phyloP scores from a whole-genome alignment of 257 asterid species.

The Salvia miltiorrhiza region DNA sequence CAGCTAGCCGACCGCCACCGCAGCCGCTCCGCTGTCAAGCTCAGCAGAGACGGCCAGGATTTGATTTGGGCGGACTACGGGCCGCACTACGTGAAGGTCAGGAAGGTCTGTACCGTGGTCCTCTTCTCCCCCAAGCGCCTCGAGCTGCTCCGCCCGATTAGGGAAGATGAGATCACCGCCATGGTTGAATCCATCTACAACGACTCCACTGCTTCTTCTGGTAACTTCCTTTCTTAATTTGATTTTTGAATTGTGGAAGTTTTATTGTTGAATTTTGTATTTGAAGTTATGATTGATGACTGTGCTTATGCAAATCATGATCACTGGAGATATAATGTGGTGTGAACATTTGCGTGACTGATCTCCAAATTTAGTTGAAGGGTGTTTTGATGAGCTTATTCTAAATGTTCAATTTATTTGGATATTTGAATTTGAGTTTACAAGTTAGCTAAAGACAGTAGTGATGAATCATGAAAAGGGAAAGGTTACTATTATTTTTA shows the following conservation, averaged over 20 bases:
- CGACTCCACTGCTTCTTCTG: constrained; percentile 47
- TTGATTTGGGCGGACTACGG: constrained; percentile 85
- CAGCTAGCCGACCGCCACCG: constrained; percentile 78
- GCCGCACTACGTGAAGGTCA: constrained; percentile 74
- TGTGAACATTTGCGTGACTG: too few relatives aligned
- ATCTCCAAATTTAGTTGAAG: too few relatives aligned
- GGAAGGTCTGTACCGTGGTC: constrained; percentile 73
- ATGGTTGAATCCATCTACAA: constrained; percentile 65
- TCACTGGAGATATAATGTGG: too few relatives aligned
- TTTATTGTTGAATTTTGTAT: not conserved
- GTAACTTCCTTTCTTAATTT: constrained; percentile 12
- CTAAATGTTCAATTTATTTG: too few relatives aligned
- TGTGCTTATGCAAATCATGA: not conserved
- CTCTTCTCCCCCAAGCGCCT: constrained; percentile 67
- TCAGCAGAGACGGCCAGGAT: constrained; percentile 70
- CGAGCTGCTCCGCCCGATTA: constrained; percentile 66
- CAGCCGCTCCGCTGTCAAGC: constrained; percentile 57
- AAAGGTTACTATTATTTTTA: too few relatives aligned
- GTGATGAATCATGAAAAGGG: too few relatives aligned
- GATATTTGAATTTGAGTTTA: too few relatives aligned
- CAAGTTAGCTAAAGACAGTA: too few relatives aligned
- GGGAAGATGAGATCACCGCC: constrained; percentile 76
- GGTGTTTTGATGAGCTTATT: too few relatives aligned
- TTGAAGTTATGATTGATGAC: too few relatives aligned
- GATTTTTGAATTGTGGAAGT: not conserved